Conservation (phyloP, 345 rosid genomes). For the Euphorbia pulcherrima region DNA sequence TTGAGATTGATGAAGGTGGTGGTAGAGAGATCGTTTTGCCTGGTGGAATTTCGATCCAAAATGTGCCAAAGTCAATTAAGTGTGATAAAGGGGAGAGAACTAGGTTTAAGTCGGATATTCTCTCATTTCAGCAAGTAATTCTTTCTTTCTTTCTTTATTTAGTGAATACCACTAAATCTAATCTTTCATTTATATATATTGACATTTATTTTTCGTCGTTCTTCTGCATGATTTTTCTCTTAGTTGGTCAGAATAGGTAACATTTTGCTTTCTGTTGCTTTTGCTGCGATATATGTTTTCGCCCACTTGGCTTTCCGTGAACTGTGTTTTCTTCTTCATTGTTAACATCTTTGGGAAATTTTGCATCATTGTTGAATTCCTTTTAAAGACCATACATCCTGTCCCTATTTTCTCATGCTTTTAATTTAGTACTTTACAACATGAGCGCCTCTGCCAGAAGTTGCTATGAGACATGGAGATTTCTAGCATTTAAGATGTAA, state of each 20-base stretch:
- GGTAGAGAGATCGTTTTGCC: constrained; percentile 65
- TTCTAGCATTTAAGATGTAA: background rate
- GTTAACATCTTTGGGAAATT: background rate
- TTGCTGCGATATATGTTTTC: background rate
- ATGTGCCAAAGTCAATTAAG: constrained; percentile 76
- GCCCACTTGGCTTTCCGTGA: background rate
- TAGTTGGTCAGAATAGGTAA: background rate
- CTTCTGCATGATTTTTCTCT: constrained; percentile 5
- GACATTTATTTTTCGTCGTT: background rate
- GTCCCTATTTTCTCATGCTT: background rate
- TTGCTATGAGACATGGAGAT: background rate
- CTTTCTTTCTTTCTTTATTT: background rate
- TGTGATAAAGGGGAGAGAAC: constrained; percentile 95
- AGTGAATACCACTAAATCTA: background rate
- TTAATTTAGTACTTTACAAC: background rate
- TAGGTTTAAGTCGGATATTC: constrained; percentile 75
- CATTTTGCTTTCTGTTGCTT: background rate
- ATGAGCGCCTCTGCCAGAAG: background rate
- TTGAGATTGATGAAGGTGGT: constrained; percentile 60
- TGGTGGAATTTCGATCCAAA: constrained; percentile 70
- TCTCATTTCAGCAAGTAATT: constrained; percentile 82
- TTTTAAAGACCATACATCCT: background rate
- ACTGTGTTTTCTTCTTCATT: background rate
- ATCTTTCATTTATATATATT: background rate
- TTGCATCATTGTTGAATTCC: background rate